Evolutionary conservation across 371 early-diverging fungal genomes (phyloP), one percentile per base, ranked within the genome.

Genomic region (Mortierella sp.): DNA sequence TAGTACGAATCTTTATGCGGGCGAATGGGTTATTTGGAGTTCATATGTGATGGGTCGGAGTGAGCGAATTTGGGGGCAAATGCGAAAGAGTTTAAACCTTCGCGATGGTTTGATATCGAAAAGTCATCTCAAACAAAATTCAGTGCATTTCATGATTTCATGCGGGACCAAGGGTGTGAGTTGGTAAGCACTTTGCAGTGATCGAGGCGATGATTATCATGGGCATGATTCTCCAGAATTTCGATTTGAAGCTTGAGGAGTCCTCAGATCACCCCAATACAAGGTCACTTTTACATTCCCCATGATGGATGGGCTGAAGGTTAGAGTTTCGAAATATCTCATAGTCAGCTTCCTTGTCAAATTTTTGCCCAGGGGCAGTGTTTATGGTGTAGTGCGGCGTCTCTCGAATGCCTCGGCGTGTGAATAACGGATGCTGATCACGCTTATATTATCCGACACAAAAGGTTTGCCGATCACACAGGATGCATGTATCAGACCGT

Each of bases 1-100:
- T 66, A 91, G 92, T 4, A 89, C 88, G 0, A 61, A 72, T 11
- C 75, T 93, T 26, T 73, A 86, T 14, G 84, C 74, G 12, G 90
- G 90, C 10, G 83, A 86, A 12, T 79, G 74, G 62, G 76, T 92
- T 20, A 63, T 55, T 1, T 93, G 89, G 87, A 64, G 66, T 24
- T 71, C 88, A 0, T 93, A 87, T 43, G 78, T 83, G 20, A 90
- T 90, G 86, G 92, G 92, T 8, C 84, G 92, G 8, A 70, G 69
- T n/a, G 85, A 84, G 37, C 69, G 64, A 9, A 62, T 93, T 55
- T 93, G 94, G 93, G 92, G 93, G 2, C 77, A 3, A 91, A 93
- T 52, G 90, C 89, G 3, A 77, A 64, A 49, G 85, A 87, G 45
- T 93, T 90, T 71, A 84, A 83, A 18, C 94, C 94, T 5, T 90